Evolutionary conservation across 805 yeast genomes (phyloP), one percentile per base, ranked within the genome.

Genomic region (Candida odintsovae): DNA sequence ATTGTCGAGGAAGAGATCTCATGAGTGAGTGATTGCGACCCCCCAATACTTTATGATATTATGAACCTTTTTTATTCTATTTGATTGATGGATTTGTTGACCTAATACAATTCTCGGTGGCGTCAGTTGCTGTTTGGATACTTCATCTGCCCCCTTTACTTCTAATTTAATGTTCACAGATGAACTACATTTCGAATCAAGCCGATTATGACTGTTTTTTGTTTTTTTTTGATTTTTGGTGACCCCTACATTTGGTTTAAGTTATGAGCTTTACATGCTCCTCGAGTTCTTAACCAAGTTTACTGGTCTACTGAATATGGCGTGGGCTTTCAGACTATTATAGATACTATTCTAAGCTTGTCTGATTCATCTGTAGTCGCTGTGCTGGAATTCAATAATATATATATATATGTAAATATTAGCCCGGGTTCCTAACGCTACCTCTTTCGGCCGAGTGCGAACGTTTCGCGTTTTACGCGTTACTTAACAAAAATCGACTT

Each of bases 1-100:
- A 48, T 67, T 8, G 63, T 55, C 12, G 69, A 65, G 41, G 57
- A 58, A 12, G 47, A 52, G 18, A 11, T 7, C 31, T 28, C 31
- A 4, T 28, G n/a, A 28, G 8, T 13, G 31, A 28, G 31, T 28
- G 13, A 28, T 28, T 28, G 4, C n/a, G 4, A 13, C 31, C 3
- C 31, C n/a, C n/a, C 13, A 13, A 28, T 13, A 4, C n/a, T 28
- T 28, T 28, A 28, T 28, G 31, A 28, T 28, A 28, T n/a, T 28
- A 28, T 28, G 31, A 28, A 28, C n/a, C 12, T 28, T 28, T 28
- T 28, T 28, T 28, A 28, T 28, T 28, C 31, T 28, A 13, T 28
- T 28, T 28, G 31, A 13, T 28, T 28, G n/a, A 28, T 28, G 13
- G 4, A 28, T 28, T 13, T 28, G 15, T 7, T 28, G 28, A 28